phyloP scores from a whole-genome alignment of 2,329 filamentous ascomycete genomes.

The Calonectria ilicicola region DNA sequence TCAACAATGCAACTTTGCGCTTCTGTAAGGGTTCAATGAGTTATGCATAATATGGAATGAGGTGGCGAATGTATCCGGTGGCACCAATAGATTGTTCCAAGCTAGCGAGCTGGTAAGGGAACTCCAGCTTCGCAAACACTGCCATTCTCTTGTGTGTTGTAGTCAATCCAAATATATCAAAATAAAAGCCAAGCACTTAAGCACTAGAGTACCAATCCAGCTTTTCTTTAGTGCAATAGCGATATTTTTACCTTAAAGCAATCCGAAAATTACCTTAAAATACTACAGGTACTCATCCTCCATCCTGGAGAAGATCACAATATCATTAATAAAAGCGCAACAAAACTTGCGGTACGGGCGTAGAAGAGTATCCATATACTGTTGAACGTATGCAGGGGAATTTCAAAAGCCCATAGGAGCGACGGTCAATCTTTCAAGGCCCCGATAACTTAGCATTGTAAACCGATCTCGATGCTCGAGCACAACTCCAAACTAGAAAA shows the following conservation, averaged over 20 bases:
- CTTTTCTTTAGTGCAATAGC: neutral
- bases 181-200: neutral
- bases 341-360: neutral
- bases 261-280: neutral
- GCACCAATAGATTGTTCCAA: neutral
- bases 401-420: neutral
- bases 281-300: neutral
- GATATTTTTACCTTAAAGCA: neutral
- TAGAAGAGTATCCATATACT: neutral
- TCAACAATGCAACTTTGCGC: neutral
- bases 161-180: neutral
- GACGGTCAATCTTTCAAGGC: neutral
- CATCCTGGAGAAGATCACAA: neutral
- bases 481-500: neutral
- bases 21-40: neutral
- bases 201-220: slow-evolving; percentile 7
- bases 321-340: neutral
- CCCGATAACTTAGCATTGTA: neutral
- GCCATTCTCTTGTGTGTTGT: neutral
- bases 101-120: neutral
- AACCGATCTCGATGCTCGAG: neutral
- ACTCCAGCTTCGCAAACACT: neutral
- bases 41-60: neutral
- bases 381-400: neutral
- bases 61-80: neutral